Evolutionary conservation across 179 eudicot species (phyloP), one percentile per base, ranked within the genome.

Genomic region (Beta macrorhiza): DNA sequence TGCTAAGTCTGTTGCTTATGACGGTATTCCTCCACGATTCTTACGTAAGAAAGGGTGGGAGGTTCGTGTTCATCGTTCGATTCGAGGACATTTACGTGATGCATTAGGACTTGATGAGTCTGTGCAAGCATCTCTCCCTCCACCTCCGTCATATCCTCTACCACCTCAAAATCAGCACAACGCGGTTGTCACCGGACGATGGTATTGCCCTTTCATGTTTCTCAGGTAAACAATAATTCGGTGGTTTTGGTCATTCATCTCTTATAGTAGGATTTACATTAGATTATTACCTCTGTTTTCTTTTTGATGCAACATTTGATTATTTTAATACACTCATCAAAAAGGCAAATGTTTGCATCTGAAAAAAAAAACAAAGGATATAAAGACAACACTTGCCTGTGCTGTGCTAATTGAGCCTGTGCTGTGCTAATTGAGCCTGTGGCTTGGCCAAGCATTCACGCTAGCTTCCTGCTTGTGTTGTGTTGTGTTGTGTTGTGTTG

Each of bases 11-110:
- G 91, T 88, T 0, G 95, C 94, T 67, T 86, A 84, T 61, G 98
- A 93, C 61, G 97, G 98, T 14, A 80, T 87, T 67, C 93, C 98
- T 76, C 98, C 98, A 15, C 79, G 81, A 47, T 93, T 93, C 83
- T 86, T 92, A 10, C 79, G 95, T 42, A 87, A 83, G 70, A 89
- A 82, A 73, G 98, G 98, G 1, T 93, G 98, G 98, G 83, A 87
- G 74, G 78, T 92, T 65, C 79, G 85, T 51, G 69, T 52, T 51
- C 81, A 86, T 42, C 81, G 76, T 25, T 88, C 94, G 0, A 73
- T 84, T 55, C 83, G 78, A 59, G 81, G 86, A 42, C 57, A 82
- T 10, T 20, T 91, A 7, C 76, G 72, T 5, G 84, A 83, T 29
- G 88, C 88, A 3, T 75, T 81, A 49, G 88, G 84, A 25, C 83